Conservation (phyloP, 495 filamentous ascomycete species). For the Podospora anserina region DNA sequence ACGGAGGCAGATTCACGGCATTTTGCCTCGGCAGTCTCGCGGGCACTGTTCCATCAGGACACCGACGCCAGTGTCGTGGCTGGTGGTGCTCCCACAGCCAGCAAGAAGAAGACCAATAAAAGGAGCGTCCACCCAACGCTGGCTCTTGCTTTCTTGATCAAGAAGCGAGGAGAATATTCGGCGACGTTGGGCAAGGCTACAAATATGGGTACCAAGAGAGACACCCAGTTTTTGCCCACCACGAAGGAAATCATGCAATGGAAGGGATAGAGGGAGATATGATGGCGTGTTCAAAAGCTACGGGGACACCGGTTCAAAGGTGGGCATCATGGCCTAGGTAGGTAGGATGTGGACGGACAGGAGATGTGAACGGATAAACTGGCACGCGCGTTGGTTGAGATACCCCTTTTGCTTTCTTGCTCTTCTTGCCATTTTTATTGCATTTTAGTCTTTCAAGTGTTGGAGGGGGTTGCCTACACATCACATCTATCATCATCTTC, state of each 20-base stretch:
- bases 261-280: conserved; percentile 20
- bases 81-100: not conserved
- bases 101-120: conserved; percentile 10
- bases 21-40: conserved; percentile 25
- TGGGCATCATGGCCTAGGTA: not conserved
- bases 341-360: not conserved
- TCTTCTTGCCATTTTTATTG: not conserved
- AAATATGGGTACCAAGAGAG: conserved; percentile 10
- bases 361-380: not conserved
- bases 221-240: conserved; percentile 27
- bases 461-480: not conserved
- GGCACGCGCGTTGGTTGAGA: conserved; percentile 2
- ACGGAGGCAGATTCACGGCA: conserved; percentile 27
- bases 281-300: not conserved
- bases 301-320: not conserved
- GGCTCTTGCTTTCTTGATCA: conserved; percentile 32
- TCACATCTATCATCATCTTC: not conserved
- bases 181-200: conserved; percentile 8
- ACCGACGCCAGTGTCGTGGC: not conserved
- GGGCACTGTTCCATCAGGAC: conserved; percentile 30
- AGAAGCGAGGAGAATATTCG: conserved; percentile 30
- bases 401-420: conserved; percentile 11
- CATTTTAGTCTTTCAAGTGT: not conserved
- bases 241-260: conserved; percentile 36
- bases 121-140: conserved; percentile 28